A percentile compares a stretch with the other conserved stretches of the same genome.
These are phyloP conservation scores for Tolypocladium paradoxum DNA, from an alignment of 2,329 filamentous ascomycete species.

Conservation along the genomic window DNA sequence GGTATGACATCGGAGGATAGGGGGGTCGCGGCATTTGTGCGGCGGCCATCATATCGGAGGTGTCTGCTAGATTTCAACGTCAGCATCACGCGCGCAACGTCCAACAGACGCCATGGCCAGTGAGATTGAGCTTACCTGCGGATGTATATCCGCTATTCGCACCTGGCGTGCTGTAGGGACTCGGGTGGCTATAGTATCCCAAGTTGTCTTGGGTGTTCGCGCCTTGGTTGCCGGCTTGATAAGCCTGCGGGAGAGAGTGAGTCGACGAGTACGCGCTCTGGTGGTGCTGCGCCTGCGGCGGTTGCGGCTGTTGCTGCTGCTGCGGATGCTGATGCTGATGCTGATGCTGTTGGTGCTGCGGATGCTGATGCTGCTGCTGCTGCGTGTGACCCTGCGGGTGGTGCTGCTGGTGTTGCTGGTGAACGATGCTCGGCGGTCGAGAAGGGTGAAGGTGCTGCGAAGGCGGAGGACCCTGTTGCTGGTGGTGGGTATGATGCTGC, in stretches of 20 bases:
- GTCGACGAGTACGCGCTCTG: slow-evolving; percentile 57
- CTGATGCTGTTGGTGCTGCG: slow-evolving; percentile 20
- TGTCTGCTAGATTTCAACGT: slow-evolving; percentile 29
- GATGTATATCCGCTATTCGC: slow-evolving; percentile 76
- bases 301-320: slow-evolving; percentile 54
- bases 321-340: slow-evolving; percentile 44
- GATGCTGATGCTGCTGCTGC: slow-evolving; percentile 52
- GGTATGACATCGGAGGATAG: slow-evolving; percentile 83
- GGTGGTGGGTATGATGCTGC: slow-evolving; percentile 68
- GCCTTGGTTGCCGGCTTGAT: slow-evolving; percentile 55
- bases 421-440: slow-evolving; percentile 61
- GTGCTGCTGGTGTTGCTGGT: slow-evolving; percentile 41
- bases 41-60: slow-evolving; percentile 57
- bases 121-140: slow-evolving; percentile 52
- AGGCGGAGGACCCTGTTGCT: slow-evolving; percentile 61
- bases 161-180: slow-evolving; percentile 74
- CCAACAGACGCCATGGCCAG: slow-evolving; percentile 4
- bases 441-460: slow-evolving; percentile 58
- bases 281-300: slow-evolving; percentile 40
- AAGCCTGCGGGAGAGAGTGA: slow-evolving; percentile 54
- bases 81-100: slow-evolving; percentile 7
- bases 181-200: slow-evolving; percentile 68
- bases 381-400: slow-evolving; percentile 47
- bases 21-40: slow-evolving; percentile 60
- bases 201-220: slow-evolving; percentile 53